Evolutionary conservation across 768 basidiomycete genomes (phyloP), one percentile per base, ranked within the genome.

Genomic region (Lanmaoa rubissima): DNA sequence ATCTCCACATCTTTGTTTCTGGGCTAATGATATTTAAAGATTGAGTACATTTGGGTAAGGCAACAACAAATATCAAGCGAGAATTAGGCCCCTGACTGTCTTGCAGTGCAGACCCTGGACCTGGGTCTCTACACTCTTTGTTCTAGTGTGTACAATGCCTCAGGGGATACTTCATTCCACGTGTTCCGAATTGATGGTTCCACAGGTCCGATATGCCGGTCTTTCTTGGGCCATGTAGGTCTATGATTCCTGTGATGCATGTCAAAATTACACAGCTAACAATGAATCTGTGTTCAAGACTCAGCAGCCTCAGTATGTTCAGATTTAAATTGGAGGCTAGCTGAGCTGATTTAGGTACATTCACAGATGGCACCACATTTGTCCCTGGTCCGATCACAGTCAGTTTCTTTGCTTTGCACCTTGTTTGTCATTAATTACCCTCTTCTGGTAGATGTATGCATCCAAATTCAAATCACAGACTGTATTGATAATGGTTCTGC

Each of bases 41-140:
- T 53, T 24, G 24, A 57, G 9, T 46, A 57, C 40, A 17, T 54
- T 6, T 57, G 51, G 51, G 51, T 53, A n/a, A 39, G 43, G 4
- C 35, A 35, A 4, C n/a, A 19, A 34, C 21, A 13, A 4, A 12
- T 13, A 11, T 47, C 21, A 5, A 34, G 24, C 8, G 10, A 28
- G 17, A 5, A 19, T 3, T 0, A 35, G 26, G 12, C 31, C 36
- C 5, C 36, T 46, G 24, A 53, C 2, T 26, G 5, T 38, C 1
- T 0, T 3, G 38, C 13, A 56, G 55, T n/a, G 16, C 14, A 47
- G 34, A 12, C 8, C 28, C 12, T 53, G 55, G 55, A 40, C 24
- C 8, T 31, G 16, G 51, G 14, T 53, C 11, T 56, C 55, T 2
- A 19, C 38, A 4, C 10, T 52, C 1, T 56, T 38, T 40, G 9